Percentiles rank a stretch among this genome's conserved stretches.
phyloP scores from a whole-genome alignment of 371 early-diverging fungal genomes.

The Syncephalastrum contaminatum region DNA sequence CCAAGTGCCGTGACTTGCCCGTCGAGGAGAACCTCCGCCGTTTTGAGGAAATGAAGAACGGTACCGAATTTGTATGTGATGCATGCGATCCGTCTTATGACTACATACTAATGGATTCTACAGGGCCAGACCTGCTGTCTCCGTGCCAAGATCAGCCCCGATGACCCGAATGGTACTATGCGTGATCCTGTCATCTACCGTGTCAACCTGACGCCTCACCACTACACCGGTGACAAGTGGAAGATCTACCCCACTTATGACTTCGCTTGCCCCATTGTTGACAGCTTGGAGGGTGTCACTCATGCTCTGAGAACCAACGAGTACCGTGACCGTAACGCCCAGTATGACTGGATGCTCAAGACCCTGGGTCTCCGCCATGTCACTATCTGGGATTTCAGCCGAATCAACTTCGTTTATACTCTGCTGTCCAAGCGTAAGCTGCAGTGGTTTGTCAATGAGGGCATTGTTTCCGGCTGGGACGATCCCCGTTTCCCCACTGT shows the following conservation, averaged over 20 bases:
- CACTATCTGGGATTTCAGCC: conserved; percentile 92
- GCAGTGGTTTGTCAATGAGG: conserved; percentile 95
- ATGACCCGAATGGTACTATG: conserved; percentile 95
- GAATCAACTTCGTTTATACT: conserved; percentile 99
- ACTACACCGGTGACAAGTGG: conserved; percentile 88
- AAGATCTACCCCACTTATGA: conserved; percentile 99
- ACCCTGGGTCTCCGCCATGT: conserved; percentile 86
- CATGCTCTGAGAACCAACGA: conserved; percentile 99
- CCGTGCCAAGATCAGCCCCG: conserved; percentile 98
- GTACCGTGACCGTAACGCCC: conserved; percentile 99
- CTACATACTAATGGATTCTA: not conserved
- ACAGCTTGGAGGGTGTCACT: conserved; percentile 97
- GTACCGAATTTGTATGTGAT: conserved; percentile 67
- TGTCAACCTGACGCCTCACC: conserved; percentile 93
- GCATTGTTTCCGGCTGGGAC: conserved; percentile 97
- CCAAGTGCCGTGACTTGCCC: conserved; percentile 82
- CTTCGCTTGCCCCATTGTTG: conserved; percentile 99
- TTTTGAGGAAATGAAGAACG: conserved; percentile 95
- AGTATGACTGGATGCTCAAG: conserved; percentile 98
- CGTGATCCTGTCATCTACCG: conserved; percentile 99
- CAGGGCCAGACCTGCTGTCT: conserved; percentile 88
- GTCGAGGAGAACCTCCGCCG: conserved; percentile 91
- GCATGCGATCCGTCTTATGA: conserved; percentile 4
- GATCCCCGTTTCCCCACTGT: conserved; percentile 99
- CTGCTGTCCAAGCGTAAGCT: conserved; percentile 99